A percentile compares a stretch with the other conserved stretches of the same genome.
Evolutionary conservation across 2,329 filamentous ascomycete genomes (phyloP).

Genomic region (Capronia coronata): DNA sequence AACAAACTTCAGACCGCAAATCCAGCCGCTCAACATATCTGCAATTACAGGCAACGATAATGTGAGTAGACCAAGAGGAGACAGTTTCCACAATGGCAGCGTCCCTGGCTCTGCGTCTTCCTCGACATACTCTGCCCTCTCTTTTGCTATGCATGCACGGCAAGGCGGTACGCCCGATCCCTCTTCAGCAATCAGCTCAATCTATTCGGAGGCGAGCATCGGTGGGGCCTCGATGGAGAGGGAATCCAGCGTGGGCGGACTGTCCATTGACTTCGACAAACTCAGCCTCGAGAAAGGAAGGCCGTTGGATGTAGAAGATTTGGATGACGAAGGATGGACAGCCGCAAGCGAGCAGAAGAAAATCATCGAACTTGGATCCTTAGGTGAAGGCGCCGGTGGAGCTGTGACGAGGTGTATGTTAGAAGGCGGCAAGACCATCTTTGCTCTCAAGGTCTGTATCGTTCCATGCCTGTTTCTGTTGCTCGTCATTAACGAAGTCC

Average conservation of each 20-base stretch:
- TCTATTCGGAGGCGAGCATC: conserved; percentile 75
- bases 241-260: conserved; percentile 69
- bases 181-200: conserved; percentile 76
- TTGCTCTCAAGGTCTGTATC: conserved; percentile 77
- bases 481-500: background rate
- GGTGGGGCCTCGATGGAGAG: conserved; percentile 71
- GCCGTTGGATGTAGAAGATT: conserved; percentile 81
- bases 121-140: conserved; percentile 77
- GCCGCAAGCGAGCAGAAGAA: conserved; percentile 83
- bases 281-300: conserved; percentile 74
- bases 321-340: conserved; percentile 92
- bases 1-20: conserved; percentile 45
- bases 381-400: conserved; percentile 92
- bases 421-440: conserved; percentile 86
- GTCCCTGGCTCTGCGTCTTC: conserved; percentile 78
- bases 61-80: conserved; percentile 70
- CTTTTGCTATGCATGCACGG: conserved; percentile 67
- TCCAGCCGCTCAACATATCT: conserved; percentile 45
- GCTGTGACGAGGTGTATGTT: conserved; percentile 87
- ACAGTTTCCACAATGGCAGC: conserved; percentile 74
- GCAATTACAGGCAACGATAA: conserved; percentile 61
- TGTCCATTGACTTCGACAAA: conserved; percentile 72
- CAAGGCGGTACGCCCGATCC: conserved; percentile 68
- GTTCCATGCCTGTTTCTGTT: background rate
- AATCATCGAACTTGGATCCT: conserved; percentile 78